phyloP scores from a whole-genome alignment of 1,284 basidiomycete genomes.

The Rhodotorula mucilaginosa region DNA sequence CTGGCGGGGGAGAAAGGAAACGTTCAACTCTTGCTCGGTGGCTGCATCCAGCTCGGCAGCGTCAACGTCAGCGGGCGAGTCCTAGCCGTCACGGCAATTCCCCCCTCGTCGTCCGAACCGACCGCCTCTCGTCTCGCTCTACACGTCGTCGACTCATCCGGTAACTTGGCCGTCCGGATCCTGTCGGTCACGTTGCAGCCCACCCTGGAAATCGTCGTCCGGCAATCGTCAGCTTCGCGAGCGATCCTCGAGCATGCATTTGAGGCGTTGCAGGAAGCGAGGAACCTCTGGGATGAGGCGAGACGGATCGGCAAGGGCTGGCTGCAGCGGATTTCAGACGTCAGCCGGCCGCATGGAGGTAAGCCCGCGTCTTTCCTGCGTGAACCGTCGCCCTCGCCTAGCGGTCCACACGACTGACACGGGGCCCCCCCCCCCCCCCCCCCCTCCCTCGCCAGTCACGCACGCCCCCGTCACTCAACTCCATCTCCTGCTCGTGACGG shows the following conservation, averaged over 20 bases:
- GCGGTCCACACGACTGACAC: no score
- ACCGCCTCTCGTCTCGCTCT: neutral
- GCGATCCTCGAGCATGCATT: constrained; percentile 24
- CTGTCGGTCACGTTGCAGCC: constrained; percentile 12
- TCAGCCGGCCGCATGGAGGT: constrained; percentile 28
- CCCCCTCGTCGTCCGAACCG: neutral
- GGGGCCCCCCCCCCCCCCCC: no score
- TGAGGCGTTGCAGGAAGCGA: constrained; percentile 29
- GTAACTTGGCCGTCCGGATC: neutral
- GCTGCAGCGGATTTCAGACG: constrained; percentile 27
- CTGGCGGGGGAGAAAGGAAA: constrained; percentile 18
- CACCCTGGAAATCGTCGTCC: constrained; percentile 9
- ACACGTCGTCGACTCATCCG: neutral
- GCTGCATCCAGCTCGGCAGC: constrained; percentile 24
- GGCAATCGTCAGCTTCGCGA: constrained; percentile 16
- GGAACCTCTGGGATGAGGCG: constrained; percentile 34
- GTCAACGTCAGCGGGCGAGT: neutral
- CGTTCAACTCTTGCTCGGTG: constrained; percentile 25
- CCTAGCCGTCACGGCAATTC: neutral
- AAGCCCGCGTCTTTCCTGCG: neutral
- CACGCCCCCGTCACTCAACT: constrained; percentile 22
- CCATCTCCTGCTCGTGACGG: constrained; percentile 28
- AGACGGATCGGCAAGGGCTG: constrained; percentile 37
- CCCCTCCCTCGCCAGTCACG: constrained; percentile 10
- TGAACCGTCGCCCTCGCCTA: neutral